Conservation (phyloP, 2,329 filamentous ascomycete genomes). For the Magnaporthiopsis incrustans region DNA sequence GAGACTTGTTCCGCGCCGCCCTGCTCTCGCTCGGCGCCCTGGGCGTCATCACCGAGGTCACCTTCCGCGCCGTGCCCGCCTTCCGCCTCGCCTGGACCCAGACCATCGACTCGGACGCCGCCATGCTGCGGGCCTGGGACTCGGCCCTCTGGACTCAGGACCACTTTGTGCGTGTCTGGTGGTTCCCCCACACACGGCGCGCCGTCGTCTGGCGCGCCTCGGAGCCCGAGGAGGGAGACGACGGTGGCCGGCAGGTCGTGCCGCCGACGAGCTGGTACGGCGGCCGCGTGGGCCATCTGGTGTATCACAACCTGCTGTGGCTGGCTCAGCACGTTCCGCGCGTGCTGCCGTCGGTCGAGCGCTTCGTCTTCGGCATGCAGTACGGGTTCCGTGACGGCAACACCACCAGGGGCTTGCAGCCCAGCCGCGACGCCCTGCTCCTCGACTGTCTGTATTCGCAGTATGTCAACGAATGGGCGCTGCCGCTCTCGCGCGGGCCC, state of each 20-base stretch:
- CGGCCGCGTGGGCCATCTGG: conserved; percentile 70
- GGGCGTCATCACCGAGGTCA: conserved; percentile 85
- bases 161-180: conserved; percentile 94
- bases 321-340: conserved; percentile 69
- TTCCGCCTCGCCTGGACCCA: conserved; percentile 87
- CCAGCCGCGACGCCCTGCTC: conserved; percentile 69
- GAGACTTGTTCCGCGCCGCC: conserved; percentile 79
- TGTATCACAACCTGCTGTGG: conserved; percentile 88
- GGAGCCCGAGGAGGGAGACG: conserved; percentile 48
- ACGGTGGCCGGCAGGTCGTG: conserved; percentile 26
- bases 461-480: conserved; percentile 96
- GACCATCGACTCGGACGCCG: conserved; percentile 61
- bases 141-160: conserved; percentile 69
- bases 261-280: conserved; percentile 73
- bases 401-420: conserved; percentile 67
- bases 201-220: conserved; percentile 88
- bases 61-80: conserved; percentile 69
- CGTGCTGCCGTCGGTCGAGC: conserved; percentile 81
- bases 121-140: conserved; percentile 65
- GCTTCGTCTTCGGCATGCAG: conserved; percentile 96
- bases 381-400: conserved; percentile 67
- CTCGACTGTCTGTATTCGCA: conserved; percentile 99
- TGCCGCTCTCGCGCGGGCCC: conserved; percentile 77
- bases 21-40: conserved; percentile 82
- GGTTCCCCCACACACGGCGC: conserved; percentile 86